Percentiles rank a stretch among this genome's conserved stretches.
phyloP scores from a whole-genome alignment of 345 rosid genomes.

The Citrus medica region DNA sequence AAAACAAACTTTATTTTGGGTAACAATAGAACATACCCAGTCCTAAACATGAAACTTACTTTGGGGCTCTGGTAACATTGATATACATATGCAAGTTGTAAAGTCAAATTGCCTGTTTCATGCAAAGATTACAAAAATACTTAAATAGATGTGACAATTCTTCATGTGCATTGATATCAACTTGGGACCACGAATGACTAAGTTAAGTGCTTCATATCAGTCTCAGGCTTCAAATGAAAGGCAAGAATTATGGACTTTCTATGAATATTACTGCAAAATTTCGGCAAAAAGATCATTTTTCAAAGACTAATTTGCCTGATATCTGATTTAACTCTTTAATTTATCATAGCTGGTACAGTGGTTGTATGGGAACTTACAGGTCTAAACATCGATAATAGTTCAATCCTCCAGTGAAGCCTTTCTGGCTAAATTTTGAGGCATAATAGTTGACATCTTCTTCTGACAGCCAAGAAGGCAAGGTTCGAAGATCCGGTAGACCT shows the following conservation, averaged over 20 bases:
- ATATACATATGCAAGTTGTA: no score
- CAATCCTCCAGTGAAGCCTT: conserved; percentile 79
- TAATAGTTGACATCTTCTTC: conserved; percentile 60
- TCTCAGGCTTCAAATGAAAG: not conserved
- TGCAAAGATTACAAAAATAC: not conserved
- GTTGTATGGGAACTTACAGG: conserved; percentile 39
- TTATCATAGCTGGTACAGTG: not conserved
- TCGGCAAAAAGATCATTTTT: not conserved
- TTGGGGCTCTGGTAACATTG: not conserved
- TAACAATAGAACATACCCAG: no score
- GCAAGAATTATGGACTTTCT: not conserved
- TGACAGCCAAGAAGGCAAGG: conserved; percentile 70
- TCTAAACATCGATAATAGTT: conserved; percentile 82
- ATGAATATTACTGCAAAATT: not conserved
- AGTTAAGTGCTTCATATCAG: not conserved
- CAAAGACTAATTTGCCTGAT: not conserved
- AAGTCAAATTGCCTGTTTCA: not conserved
- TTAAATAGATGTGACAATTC: no score
- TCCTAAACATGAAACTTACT: no score
- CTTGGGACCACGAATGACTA: not conserved
- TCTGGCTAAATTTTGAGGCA: conserved; percentile 53
- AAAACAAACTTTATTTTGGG: not conserved
- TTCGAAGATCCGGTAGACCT: conserved; percentile 42
- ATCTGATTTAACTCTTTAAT: not conserved
- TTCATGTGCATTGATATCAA: no score